phyloP scores from a whole-genome alignment of 2,329 filamentous ascomycete genomes.

The Lachnellula subtilissima region DNA sequence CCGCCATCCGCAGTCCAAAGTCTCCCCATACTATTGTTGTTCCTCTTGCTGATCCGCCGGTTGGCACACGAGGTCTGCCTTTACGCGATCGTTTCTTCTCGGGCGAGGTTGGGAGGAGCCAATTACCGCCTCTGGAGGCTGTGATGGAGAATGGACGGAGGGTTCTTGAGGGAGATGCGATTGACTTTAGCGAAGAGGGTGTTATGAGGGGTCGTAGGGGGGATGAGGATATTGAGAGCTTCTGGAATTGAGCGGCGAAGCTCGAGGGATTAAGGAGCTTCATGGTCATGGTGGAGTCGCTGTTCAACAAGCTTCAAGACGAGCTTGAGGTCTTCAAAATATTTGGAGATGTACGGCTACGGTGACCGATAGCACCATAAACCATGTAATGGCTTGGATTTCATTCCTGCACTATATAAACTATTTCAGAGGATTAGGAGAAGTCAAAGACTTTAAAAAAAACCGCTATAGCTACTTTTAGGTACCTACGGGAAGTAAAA shows the following conservation, averaged over 20 bases:
- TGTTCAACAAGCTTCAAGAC: neutral
- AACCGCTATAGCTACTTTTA: neutral
- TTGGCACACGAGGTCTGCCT: conserved; percentile 80
- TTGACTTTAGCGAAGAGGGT: conserved; percentile 26
- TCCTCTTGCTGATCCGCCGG: conserved; percentile 84
- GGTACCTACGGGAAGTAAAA: neutral
- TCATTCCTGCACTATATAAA: neutral
- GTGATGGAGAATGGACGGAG: conserved; percentile 70
- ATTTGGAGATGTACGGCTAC: neutral
- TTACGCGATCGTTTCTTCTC: conserved; percentile 86
- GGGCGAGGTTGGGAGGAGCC: conserved; percentile 76
- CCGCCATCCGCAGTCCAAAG: conserved; percentile 87
- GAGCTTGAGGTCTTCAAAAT: neutral
- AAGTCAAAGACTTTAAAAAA: neutral
- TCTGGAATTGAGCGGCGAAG: conserved; percentile 28
- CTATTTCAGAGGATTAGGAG: neutral
- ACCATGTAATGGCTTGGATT: neutral
- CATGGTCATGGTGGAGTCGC: conserved; percentile 21
- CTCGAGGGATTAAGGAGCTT: conserved; percentile 24
- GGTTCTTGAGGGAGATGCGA: conserved; percentile 38
- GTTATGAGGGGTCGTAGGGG: conserved; percentile 29
- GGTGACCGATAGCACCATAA: neutral
- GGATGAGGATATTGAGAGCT: conserved; percentile 29
- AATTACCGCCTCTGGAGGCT: conserved; percentile 54
- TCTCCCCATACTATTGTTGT: conserved; percentile 97